Base-by-base conservation (phyloP, 73 alveolate genomes). In the Paramecium pentaurelia region DNA sequence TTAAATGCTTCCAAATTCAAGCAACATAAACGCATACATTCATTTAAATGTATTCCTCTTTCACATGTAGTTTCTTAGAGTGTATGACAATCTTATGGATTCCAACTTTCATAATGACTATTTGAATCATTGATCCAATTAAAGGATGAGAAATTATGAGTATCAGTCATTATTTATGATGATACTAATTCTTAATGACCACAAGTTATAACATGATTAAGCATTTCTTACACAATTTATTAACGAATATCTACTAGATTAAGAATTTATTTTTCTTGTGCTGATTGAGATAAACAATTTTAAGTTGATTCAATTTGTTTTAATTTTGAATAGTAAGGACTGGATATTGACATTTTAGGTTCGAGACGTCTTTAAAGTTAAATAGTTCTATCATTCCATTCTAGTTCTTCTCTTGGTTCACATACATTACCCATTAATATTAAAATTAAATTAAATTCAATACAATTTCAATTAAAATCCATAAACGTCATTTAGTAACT, bases 361-460 rank as follows among this genome's bases (percentile, higher is more conserved):
- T 64, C 84, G 8, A 64, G 28, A 25, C 84, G 45, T 14, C 84
- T 22, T 64, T 64, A 32, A 6, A 25, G 27, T 34, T 64, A 34
- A 32, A 64, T 64, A 11, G 20, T 25, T 25, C 45, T 10, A 64
- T 64, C 84, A 60, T 60, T 54, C 32, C 32, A 16, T 34, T 54
- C 84, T 9, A 11, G 30, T 28, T 64, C 84, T 25, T 25, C 49
- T 10, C 16, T 28, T 64, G 49, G 84, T 64, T 64, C 84, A 28
- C 84, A 64, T 34, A 64, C 84, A 64, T 64, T 64, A 64, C 84
- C 84, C 84, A 64, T 64, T 12, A 32, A 64, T 64, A 64, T 25
- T 64, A 11, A 32, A 40, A 60, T 14, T 54, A 54, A 51, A 6
- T 64, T 64, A 12, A 64, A 64, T 60, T 64, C 84, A 64, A 64